Base-by-base conservation (phyloP, 139 green algal species). In the Chlamydomonas sp. region DNA sequence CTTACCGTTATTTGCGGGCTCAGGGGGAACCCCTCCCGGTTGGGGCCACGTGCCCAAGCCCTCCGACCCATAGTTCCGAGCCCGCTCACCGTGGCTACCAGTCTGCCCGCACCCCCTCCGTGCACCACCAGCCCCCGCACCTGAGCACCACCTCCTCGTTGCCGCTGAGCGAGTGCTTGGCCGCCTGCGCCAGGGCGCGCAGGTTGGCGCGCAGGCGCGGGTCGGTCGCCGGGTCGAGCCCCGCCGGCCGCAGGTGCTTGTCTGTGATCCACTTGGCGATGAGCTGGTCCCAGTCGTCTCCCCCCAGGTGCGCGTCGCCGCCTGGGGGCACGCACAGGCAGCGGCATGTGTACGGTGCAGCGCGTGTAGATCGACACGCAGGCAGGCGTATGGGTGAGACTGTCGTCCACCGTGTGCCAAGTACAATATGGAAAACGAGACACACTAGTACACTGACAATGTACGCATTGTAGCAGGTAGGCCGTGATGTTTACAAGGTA, bases 221-320 rank as follows among this genome's bases (percentile, higher is more conserved):
- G 82, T 86, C 82, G 60, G 91, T 90, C 10, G 58, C 63, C 1
- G 83, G 73, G 69, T 91, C 79, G 1, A 89, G 79, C 57, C 81
- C 67, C 89, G 69, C 64, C 71, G 68, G 83, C n/a, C 73, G 74
- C 68, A 98, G 89, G 83, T 96, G 91, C 8, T 94, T 76, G 2
- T 83, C 63, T 12, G 86, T 67, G 4, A 99, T 84, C 93, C 94
- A 97, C 8, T 89, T 12, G 63, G 94, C 86, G 31, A 99, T 95
- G 6, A 86, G 91, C 10, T 90, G 89, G 74, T 98, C 96, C 92
- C 94, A 98, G 86, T 99, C 96, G 77, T 98, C 96, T 3, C 96
- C 96, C 7, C 96, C 96, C 62, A 99, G 90, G 83, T 95, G 91
- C 5, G 94, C 72, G 81, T 99, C 96, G 58, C 97, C 97, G 5